These are phyloP conservation scores for Candida mattraensis DNA, from an alignment of 805 yeast genomes.

Conservation along the genomic window DNA sequence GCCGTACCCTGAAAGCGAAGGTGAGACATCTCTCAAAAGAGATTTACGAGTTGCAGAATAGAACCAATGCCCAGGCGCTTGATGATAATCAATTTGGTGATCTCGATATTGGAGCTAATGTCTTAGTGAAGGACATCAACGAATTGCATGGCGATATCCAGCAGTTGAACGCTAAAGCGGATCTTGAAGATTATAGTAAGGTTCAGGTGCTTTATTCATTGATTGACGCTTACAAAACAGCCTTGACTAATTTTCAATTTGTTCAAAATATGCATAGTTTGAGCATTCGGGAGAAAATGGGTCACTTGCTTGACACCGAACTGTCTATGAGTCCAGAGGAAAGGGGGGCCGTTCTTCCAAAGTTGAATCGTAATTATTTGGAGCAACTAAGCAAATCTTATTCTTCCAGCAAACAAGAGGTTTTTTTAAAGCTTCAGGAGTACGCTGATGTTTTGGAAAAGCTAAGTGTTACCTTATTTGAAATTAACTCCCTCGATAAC, in stretches of 20 bases:
- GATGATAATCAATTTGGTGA: not conserved
- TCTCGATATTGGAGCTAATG: not conserved
- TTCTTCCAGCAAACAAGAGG: no score
- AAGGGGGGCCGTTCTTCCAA: not conserved
- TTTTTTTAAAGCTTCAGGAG: no score
- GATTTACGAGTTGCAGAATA: conserved; percentile 4
- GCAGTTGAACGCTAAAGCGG: not conserved
- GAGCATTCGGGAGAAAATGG: conserved; percentile 1
- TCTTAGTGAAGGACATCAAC: not conserved
- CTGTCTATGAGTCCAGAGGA: not conserved
- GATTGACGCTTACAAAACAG: conserved; percentile 3
- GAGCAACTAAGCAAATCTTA: not conserved
- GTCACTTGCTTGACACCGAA: not conserved
- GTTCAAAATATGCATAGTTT: conserved; percentile 3
- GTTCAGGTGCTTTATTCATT: not conserved
- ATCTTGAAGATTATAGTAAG: not conserved
- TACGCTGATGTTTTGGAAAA: no score
- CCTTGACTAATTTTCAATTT: conserved; percentile 6
- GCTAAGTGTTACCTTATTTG: no score
- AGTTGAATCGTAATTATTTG: not conserved
- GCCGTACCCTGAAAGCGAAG: conserved; percentile 2
- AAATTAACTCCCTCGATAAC: no score
- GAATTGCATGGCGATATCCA: not conserved
- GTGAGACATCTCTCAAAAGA: conserved; percentile 1
- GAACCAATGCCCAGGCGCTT: not conserved